Percentiles rank a stretch among this genome's conserved stretches.
Conservation (phyloP, 768 basidiomycete species). For the Lactifluus rugatus region DNA sequence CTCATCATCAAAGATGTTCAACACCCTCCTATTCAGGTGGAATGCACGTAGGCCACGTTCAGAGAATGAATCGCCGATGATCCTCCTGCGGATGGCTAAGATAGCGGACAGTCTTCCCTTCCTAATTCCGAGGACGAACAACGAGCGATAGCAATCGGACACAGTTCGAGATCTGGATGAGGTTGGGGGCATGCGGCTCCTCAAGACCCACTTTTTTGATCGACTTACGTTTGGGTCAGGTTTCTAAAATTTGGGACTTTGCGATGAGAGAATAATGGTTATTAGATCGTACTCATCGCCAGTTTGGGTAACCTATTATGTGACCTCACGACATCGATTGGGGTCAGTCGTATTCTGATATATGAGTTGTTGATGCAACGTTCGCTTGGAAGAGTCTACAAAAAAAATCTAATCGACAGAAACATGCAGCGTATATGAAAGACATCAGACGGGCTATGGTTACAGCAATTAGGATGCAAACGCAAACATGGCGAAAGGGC, state of each 20-base stretch:
- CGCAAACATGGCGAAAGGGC: not conserved
- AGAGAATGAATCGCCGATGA: constrained; percentile 31
- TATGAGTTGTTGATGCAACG: constrained; percentile 3
- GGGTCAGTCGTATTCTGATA: constrained; percentile 1
- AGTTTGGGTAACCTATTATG: not conserved
- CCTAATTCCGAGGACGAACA: not conserved
- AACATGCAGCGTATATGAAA: constrained; percentile 9
- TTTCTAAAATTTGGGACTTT: not conserved
- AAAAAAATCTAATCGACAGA: constrained; percentile 8
- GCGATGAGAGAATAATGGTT: not conserved
- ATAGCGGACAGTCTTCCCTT: not conserved
- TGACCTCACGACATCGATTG: not conserved
- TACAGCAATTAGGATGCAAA: constrained; percentile 8
- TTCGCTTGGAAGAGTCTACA: constrained; percentile 2
- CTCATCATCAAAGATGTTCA: not conserved
- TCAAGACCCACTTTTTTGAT: not conserved
- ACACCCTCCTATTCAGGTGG: constrained; percentile 26
- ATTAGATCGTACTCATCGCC: not conserved
- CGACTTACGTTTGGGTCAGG: not conserved
- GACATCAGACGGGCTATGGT: constrained; percentile 14
- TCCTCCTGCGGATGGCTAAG: constrained; percentile 26
- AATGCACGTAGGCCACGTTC: constrained; percentile 28
- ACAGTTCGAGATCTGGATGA: not conserved
- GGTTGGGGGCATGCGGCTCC: not conserved
- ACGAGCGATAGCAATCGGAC: not conserved